Base-by-base conservation (phyloP, 2,329 filamentous ascomycete species). In the Aaosphaeria pasadenensis region DNA sequence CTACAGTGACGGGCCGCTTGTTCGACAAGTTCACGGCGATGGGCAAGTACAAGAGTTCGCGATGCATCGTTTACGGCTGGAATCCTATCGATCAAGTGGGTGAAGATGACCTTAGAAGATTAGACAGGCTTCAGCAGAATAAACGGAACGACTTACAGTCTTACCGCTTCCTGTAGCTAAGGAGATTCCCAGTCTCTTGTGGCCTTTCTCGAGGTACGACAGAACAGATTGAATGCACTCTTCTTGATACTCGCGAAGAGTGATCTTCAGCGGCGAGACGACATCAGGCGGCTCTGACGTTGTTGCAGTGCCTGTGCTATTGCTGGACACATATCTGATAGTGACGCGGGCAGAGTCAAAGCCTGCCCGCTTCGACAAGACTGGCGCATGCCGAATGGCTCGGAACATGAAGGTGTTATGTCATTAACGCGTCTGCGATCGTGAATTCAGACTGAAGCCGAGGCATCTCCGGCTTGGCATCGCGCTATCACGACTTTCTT, bases 11-110 rank as follows among this genome's bases (percentile, higher is more conserved):
- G 80, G 7, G 89, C 90, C 4, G 94, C 94, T 73, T 99, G 94
- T 65, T 97, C 90, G 30, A 97, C 91, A 2, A 99, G 82, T 72
- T 99, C 94, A 43, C 89, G 85, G 30, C 94, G 85, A 70, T 99
- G 94, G 11, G 91, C 94, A 39, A 99, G 77, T 54, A 99, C 95
- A 49, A 99, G 79, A 0, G 92, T 95, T 65, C 90, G 89, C 1
- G 82, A 82, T 24, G 86, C 86, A 51, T 73, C 65, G 30, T 78
- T 67, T 44, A 76, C 74, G 7, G 75, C 76, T 5, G 85, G 71
- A 44, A 97, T 77, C 49, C 88, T 86, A 60, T 89, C 84, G 53
- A 99, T 95, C 41, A 99, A 80, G 66, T 96, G 91, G 9, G 92
- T 97, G 74, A 99, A 99, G 59, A 99, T 91, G 64, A 99, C 86